Conservation (phyloP, 331 rosid species). For the Acacia concinna region DNA sequence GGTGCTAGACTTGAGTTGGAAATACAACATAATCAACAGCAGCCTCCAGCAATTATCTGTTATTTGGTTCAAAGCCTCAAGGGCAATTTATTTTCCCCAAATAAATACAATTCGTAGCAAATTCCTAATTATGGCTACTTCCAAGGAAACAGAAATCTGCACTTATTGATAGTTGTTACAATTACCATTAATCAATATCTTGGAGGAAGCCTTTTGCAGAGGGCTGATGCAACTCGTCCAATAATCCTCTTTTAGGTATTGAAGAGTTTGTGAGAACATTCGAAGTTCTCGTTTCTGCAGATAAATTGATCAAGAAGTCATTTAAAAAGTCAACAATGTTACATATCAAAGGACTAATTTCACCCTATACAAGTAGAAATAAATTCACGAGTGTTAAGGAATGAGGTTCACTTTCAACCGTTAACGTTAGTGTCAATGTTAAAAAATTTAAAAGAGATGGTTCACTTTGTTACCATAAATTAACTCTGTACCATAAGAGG, state of each 20-base stretch:
- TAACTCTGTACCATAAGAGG: neutral
- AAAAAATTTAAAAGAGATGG: neutral
- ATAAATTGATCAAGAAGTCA: constrained; percentile 19
- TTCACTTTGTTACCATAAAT: neutral
- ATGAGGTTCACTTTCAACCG: neutral
- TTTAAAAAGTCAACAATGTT: neutral
- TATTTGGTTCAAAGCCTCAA: neutral
- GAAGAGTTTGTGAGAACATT: constrained; percentile 12
- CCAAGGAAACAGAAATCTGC: constrained; percentile 20
- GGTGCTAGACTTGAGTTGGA: neutral
- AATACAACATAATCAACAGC: neutral
- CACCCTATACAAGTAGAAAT: neutral
- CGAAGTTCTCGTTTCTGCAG: constrained; percentile 37
- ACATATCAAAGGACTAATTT: neutral
- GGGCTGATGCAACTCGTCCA: too few relatives aligned
- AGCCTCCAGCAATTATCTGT: neutral
- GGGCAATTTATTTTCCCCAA: neutral
- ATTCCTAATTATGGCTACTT: constrained; percentile 1
- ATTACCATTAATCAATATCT: neutral
- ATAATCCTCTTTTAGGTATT: too few relatives aligned
- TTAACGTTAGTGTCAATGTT: neutral
- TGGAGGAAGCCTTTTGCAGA: too few relatives aligned
- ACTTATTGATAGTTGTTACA: neutral
- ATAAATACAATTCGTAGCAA: neutral
- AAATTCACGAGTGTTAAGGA: too few relatives aligned